These are phyloP conservation scores for Sphagnum magellanicum DNA, from an alignment of 228 moss, liverwort and hornwort genomes.

Conservation along the genomic window DNA sequence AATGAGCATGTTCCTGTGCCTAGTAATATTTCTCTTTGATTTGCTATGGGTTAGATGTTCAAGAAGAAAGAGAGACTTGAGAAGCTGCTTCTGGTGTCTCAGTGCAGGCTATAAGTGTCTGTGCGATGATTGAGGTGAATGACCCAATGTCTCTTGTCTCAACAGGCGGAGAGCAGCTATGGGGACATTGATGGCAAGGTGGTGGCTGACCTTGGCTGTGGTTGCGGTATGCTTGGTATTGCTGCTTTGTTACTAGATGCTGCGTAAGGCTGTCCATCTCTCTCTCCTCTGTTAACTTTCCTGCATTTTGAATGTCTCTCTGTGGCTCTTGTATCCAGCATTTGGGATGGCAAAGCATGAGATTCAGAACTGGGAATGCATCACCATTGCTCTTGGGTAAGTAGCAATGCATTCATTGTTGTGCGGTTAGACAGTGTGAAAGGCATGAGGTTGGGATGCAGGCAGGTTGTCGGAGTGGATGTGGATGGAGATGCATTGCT, in stretches of 20 bases:
- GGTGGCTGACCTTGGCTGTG: slow-evolving; percentile 95
- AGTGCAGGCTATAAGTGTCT: no score
- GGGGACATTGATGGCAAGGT: slow-evolving; percentile 75
- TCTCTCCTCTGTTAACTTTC: neutral
- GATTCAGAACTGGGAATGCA: no score
- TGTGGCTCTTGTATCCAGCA: no score
- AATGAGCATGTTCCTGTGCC: no score
- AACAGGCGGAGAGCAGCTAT: slow-evolving; percentile 81
- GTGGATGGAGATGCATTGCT: slow-evolving; percentile 78
- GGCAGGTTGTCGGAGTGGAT: slow-evolving; percentile 88
- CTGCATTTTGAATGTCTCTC: neutral
- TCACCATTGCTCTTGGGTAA: no score
- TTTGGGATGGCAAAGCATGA: no score
- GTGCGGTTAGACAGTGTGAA: no score
- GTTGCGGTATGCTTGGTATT: slow-evolving; percentile 91
- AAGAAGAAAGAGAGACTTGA: neutral
- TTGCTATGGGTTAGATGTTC: neutral
- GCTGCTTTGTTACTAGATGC: slow-evolving; percentile 81
- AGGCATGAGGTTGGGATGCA: slow-evolving; percentile 13
- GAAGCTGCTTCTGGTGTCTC: no score
- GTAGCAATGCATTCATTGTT: no score
- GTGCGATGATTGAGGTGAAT: neutral
- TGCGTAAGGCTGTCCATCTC: slow-evolving; percentile 29
- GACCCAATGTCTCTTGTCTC: neutral
- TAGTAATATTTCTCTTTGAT: no score